Percentiles rank a stretch among this genome's conserved stretches.
Evolutionary conservation across 2,329 filamentous ascomycete genomes (phyloP).

Genomic region (Fusarium sp.): DNA sequence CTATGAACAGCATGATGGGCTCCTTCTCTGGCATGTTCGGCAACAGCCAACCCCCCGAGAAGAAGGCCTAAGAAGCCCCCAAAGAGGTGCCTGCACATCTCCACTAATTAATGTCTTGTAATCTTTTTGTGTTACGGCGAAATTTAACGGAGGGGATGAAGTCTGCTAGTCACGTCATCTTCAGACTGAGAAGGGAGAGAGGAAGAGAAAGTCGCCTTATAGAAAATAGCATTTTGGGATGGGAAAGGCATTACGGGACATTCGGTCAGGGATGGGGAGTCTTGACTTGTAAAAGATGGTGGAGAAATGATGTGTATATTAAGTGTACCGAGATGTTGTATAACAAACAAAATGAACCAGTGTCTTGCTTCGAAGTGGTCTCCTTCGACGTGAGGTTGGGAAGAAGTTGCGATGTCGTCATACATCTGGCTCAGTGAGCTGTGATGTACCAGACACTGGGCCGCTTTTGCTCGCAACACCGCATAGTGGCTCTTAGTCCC

Average conservation of each 20-base stretch:
- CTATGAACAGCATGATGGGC: slow-evolving; percentile 91
- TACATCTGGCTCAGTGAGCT: background rate
- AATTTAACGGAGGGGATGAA: slow-evolving; percentile 4
- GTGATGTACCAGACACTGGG: too few relatives aligned
- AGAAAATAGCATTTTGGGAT: slow-evolving; percentile 31
- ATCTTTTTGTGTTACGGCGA: slow-evolving; percentile 30
- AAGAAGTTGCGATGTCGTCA: background rate
- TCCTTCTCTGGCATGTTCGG: slow-evolving; percentile 64
- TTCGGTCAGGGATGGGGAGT: slow-evolving; percentile 5
- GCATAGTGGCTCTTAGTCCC: background rate
- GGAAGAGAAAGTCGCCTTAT: slow-evolving; percentile 14
- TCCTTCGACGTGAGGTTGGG: background rate
- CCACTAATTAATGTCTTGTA: slow-evolving; percentile 49
- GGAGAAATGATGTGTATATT: slow-evolving; percentile 34
- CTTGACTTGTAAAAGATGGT: slow-evolving; percentile 32
- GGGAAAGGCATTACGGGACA: slow-evolving; percentile 10
- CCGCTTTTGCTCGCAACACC: background rate
- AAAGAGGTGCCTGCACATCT: slow-evolving; percentile 41
- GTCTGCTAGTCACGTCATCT: slow-evolving; percentile 22
- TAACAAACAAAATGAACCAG: slow-evolving; percentile 32
- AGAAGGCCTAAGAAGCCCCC: slow-evolving; percentile 37
- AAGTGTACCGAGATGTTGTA: slow-evolving; percentile 33
- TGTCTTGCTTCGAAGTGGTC: background rate
- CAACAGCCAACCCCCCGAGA: slow-evolving; percentile 31
- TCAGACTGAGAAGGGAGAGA: slow-evolving; percentile 26